Evolutionary conservation across 495 filamentous ascomycete genomes (phyloP).

Genomic region (Melanomma pulvis-pyrius): DNA sequence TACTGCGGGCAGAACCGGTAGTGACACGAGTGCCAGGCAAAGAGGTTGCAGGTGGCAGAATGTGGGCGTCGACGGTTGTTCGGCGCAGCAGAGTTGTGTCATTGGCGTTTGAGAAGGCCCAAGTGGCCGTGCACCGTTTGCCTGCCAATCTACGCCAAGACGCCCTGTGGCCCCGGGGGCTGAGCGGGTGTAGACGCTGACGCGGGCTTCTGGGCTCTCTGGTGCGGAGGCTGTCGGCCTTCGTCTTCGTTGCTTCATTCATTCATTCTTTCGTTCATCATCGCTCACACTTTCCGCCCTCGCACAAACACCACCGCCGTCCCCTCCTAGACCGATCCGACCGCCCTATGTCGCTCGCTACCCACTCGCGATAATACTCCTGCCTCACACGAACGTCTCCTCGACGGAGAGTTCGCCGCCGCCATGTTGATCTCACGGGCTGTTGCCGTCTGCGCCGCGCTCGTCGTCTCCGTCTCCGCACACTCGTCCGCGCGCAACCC

Average conservation of each 20-base stretch:
- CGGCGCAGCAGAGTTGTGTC: neutral
- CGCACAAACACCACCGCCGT: neutral
- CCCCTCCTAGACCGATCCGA: neutral
- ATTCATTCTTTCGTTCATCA: neutral
- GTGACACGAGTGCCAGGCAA: neutral
- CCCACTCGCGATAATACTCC: slow-evolving; percentile 9
- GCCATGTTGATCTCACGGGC: slow-evolving; percentile 25
- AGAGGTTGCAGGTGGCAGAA: no score
- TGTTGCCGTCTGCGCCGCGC: slow-evolving; percentile 11
- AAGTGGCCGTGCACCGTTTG: slow-evolving; percentile 6
- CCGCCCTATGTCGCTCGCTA: slow-evolving; percentile 32
- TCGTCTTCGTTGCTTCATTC: neutral
- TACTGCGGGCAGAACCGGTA: neutral
- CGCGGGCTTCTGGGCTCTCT: neutral
- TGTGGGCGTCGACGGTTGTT: neutral
- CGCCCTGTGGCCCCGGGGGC: neutral
- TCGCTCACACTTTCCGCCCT: neutral
- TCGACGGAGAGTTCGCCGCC: slow-evolving; percentile 27
- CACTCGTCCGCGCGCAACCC: slow-evolving; percentile 77
- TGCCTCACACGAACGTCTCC: slow-evolving; percentile 16
- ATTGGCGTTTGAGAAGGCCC: slow-evolving; percentile 10
- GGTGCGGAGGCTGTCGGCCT: neutral
- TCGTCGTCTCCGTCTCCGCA: slow-evolving; percentile 46
- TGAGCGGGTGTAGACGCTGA: neutral
- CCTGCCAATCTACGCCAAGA: slow-evolving; percentile 1